These are phyloP conservation scores for Ophiosphaerella herpotricha DNA, from an alignment of 2,329 filamentous ascomycete genomes.

Conservation along the genomic window DNA sequence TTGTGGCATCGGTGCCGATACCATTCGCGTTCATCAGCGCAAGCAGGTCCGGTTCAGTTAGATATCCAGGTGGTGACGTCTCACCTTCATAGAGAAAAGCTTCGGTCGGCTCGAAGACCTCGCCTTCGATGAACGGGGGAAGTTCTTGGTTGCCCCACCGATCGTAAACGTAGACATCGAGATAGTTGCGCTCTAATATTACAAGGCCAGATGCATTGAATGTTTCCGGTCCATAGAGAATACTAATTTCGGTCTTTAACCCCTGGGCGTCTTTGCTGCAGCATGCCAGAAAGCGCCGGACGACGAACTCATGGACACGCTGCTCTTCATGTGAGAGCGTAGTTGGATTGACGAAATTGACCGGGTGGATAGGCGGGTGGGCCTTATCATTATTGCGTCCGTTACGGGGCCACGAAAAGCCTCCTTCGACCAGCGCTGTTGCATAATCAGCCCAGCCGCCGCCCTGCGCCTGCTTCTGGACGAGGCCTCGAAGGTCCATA, in stretches of 20 bases:
- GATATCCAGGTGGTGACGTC: conserved; percentile 79
- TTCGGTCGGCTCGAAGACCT: conserved; percentile 84
- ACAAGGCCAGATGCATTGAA: conserved; percentile 84
- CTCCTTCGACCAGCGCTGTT: conserved; percentile 72
- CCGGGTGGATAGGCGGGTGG: conserved; percentile 94
- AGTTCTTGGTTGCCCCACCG: conserved; percentile 90
- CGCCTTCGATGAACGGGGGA: conserved; percentile 77
- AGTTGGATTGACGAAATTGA: conserved; percentile 74
- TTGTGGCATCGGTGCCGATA: conserved; percentile 97
- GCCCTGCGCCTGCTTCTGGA: conserved; percentile 83
- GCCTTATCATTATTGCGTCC: conserved; percentile 94
- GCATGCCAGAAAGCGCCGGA: conserved; percentile 89
- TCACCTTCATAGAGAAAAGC: conserved; percentile 90
- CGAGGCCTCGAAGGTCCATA: conserved; percentile 79
- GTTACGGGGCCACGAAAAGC: conserved; percentile 78
- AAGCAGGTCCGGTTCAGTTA: conserved; percentile 95
- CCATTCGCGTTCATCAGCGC: conserved; percentile 98
- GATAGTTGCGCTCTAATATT: conserved; percentile 87
- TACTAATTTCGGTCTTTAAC: conserved; percentile 80
- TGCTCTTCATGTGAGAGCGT: conserved; percentile 68
- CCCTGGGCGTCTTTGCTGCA: conserved; percentile 94
- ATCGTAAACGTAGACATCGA: conserved; percentile 95
- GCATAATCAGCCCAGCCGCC: conserved; percentile 80
- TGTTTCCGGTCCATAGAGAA: conserved; percentile 79
- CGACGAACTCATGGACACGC: conserved; percentile 89